Evolutionary conservation across 106 monocot genomes (phyloP), one percentile per base, ranked within the genome.

Genomic region (Allium fistulosum): DNA sequence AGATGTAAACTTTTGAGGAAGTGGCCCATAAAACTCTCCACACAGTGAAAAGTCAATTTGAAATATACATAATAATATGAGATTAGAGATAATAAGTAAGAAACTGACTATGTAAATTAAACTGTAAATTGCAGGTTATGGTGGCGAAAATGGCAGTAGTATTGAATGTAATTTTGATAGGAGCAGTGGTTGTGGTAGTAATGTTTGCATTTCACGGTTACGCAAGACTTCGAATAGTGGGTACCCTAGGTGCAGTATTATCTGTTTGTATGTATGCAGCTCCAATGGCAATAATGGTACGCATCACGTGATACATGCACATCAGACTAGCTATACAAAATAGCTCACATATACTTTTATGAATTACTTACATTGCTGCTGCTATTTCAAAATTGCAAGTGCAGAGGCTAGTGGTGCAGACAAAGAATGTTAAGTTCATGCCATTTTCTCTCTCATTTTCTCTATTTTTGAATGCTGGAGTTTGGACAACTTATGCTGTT

Each of bases 401-500:
- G 11, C 64, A 86, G 86, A 80, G 53, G 63, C 76, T 70, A 8
- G 82, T 86, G 58, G 71, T 86, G 64, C 79, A 53, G 11, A 80
- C 74, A 10, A 71, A 53, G 67, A 79, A 82, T 17, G 86, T 86
- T 55, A 79, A 86, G 57, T 86, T 66, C 58, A 82, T 85, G 81
- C 79, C 86, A 3, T 82, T 86, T 69, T 63, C 72, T 13, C 76
- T 86, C 49, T 86, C 86, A 14, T 80, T 86, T 46, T 86, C 80
- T 50, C 71, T 82, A 49, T 80, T 86, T 61, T 71, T 86, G 8
- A 86, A 86, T 51, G 88, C 76, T 28, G 84, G 79, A 7, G 57
- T 81, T 6, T 88, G 88, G 88, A 72, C 49, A 51, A 27, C 62
- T 22, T 88, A 88, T 56, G 61, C 88, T 17, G 49, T 75, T 1